Evolutionary conservation across 176 grass and related monocot species (phyloP).

Genomic region (Saccharum officinarum): DNA sequence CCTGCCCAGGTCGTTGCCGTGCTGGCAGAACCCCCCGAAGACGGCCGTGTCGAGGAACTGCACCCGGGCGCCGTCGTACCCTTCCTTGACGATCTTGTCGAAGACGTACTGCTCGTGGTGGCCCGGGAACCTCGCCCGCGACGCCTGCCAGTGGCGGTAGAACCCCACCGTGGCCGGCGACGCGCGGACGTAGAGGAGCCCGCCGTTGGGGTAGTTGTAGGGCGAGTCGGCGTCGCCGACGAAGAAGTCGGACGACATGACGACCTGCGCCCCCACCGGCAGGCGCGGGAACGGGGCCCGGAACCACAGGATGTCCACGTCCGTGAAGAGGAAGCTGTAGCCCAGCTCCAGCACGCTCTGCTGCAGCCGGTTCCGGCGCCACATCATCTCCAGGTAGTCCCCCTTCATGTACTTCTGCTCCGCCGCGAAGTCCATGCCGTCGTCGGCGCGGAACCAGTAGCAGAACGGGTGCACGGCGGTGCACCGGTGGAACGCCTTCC

Average conservation of each 20-base stretch:
- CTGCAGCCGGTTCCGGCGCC: slow-evolving; percentile 65
- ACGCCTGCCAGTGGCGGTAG: slow-evolving; percentile 64
- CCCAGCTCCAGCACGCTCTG: slow-evolving; percentile 61
- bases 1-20: slow-evolving; percentile 50
- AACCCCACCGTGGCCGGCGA: slow-evolving; percentile 41
- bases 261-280: slow-evolving; percentile 32
- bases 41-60: slow-evolving; percentile 60
- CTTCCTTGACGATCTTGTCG: slow-evolving; percentile 70
- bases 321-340: slow-evolving; percentile 85
- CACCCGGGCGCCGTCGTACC: slow-evolving; percentile 41
- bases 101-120: slow-evolving; percentile 76
- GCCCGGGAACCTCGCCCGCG: slow-evolving; percentile 38
- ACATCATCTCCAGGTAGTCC: slow-evolving; percentile 90
- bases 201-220: slow-evolving; percentile 65
- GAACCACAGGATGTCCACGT: slow-evolving; percentile 91
- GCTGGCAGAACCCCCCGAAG: slow-evolving; percentile 67
- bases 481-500: slow-evolving; percentile 47
- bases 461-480: slow-evolving; percentile 57
- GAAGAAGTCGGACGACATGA: slow-evolving; percentile 66
- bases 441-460: slow-evolving; percentile 49
- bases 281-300: slow-evolving; percentile 58
- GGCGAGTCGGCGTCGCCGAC: slow-evolving; percentile 37
- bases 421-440: slow-evolving; percentile 53
- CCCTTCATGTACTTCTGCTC: slow-evolving; percentile 74
- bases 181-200: slow-evolving; percentile 59